These are phyloP conservation scores for Trypanosoma platydactyli DNA, from an alignment of 208 protist species.

Conservation along the genomic window DNA sequence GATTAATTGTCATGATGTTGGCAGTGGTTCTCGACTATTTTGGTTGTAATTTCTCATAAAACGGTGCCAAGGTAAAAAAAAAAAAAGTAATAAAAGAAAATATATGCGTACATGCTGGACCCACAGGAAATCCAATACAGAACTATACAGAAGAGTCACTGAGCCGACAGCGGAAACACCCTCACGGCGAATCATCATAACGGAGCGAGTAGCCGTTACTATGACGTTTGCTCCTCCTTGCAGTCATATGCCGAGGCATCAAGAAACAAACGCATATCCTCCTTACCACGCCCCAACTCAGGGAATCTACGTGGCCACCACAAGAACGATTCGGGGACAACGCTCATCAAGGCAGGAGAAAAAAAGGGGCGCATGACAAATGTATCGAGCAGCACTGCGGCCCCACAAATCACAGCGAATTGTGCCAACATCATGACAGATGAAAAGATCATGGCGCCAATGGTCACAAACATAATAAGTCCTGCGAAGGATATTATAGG, in stretches of 20 bases:
- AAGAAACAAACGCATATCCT: conserved; percentile 22
- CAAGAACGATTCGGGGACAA: background rate
- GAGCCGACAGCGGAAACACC: too few species aligned
- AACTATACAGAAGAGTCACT: too few species aligned
- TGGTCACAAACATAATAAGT: conserved; percentile 41
- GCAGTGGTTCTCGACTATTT: too few species aligned
- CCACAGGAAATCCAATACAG: too few species aligned
- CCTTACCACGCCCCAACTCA: conserved; percentile 14
- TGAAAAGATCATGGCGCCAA: conserved; percentile 31
- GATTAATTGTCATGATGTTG: too few species aligned
- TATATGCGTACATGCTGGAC: too few species aligned
- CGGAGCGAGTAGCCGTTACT: too few species aligned
- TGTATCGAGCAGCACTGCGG: conserved; percentile 35
- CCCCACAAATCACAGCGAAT: conserved; percentile 30
- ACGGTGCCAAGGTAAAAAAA: too few species aligned
- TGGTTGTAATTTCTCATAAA: too few species aligned
- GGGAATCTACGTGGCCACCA: conserved; percentile 32
- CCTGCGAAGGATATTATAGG: conserved; percentile 37
- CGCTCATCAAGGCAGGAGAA: conserved; percentile 30
- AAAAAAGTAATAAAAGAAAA: too few species aligned
- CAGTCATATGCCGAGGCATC: background rate
- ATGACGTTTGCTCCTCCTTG: background rate
- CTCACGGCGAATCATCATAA: too few species aligned
- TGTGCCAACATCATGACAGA: conserved; percentile 34
- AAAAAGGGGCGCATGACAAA: conserved; percentile 40